A percentile compares a stretch with the other conserved stretches of the same genome.
Conservation (phyloP, 2,329 filamentous ascomycete species). For the Taxawa tesnikishii region DNA sequence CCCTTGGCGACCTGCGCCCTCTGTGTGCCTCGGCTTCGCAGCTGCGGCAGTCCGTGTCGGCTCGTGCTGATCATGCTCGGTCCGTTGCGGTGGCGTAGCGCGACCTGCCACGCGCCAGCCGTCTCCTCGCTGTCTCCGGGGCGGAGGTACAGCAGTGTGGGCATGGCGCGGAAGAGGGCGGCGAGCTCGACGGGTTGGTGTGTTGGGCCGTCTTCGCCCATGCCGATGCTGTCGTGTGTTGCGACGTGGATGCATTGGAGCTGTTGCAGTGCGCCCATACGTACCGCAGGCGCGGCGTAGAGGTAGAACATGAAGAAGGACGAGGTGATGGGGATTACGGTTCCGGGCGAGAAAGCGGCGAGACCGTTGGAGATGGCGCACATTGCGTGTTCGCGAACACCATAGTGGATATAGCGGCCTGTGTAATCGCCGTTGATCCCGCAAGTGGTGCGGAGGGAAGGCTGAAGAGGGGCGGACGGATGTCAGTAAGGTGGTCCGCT, state of each 20-base stretch:
- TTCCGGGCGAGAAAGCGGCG: conserved; percentile 22
- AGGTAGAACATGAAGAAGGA: conserved; percentile 29
- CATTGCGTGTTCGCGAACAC: conserved; percentile 53
- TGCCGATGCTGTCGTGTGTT: conserved; percentile 25
- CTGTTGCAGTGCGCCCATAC: conserved; percentile 24
- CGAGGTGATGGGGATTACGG: conserved; percentile 23
- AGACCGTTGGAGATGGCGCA: conserved; percentile 34
- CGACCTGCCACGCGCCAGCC: conserved; percentile 29
- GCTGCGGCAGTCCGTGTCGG: conserved; percentile 29
- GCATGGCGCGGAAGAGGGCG: conserved; percentile 23
- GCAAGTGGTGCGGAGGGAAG: conserved; percentile 19
- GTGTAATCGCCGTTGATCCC: conserved; percentile 43
- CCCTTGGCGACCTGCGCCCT: conserved; percentile 26
- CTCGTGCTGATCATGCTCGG: conserved; percentile 33
- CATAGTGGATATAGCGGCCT: conserved; percentile 42
- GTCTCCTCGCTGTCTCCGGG: conserved; percentile 24
- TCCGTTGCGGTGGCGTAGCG: conserved; percentile 24
- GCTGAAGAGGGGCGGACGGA: too few species aligned
- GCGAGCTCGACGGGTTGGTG: conserved; percentile 26
- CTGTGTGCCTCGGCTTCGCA: conserved; percentile 20
- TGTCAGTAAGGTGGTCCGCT: too few species aligned
- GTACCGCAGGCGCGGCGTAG: conserved; percentile 23
- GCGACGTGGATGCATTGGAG: conserved; percentile 26
- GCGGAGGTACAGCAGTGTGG: conserved; percentile 25
- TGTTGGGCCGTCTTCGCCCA: conserved; percentile 24